phyloP scores from a whole-genome alignment of 495 filamentous ascomycete genomes.

The Talaromyces thailandensis region DNA sequence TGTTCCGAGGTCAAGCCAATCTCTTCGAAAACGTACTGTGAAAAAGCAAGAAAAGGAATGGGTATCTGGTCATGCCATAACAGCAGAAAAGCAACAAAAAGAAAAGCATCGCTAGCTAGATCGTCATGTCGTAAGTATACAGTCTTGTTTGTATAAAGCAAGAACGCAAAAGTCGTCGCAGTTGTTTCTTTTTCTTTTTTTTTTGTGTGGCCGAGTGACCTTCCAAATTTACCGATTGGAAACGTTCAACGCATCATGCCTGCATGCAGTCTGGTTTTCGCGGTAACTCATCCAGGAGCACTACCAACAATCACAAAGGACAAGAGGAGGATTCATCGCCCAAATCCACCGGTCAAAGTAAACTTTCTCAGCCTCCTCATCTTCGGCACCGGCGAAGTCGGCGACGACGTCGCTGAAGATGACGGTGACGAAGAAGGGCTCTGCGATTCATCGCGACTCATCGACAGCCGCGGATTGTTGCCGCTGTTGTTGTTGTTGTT shows the following conservation, averaged over 20 bases:
- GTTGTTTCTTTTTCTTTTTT: background rate
- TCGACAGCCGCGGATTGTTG: background rate
- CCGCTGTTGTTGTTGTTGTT: background rate
- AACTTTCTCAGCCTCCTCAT: constrained; percentile 9
- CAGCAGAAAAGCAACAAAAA: background rate
- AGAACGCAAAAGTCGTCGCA: background rate
- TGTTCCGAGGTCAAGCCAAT: background rate
- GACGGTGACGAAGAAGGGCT: background rate
- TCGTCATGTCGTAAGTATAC: background rate
- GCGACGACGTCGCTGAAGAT: constrained; percentile 5
- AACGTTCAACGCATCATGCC: background rate
- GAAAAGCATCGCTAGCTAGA: background rate
- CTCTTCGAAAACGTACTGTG: background rate
- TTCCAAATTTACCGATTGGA: background rate
- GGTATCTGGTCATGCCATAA: constrained; percentile 2
- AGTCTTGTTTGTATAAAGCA: background rate
- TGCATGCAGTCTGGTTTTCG: background rate
- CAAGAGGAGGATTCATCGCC: background rate
- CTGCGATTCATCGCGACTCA: background rate
- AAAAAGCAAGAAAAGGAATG: background rate
- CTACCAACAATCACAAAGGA: background rate
- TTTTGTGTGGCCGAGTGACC: background rate
- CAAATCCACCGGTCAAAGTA: constrained; percentile 5
- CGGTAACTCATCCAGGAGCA: constrained; percentile 1
- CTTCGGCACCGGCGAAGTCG: constrained; percentile 15